phyloP scores from a whole-genome alignment of 257 asterid genomes.

The Lithospermum erythrorhizon region DNA sequence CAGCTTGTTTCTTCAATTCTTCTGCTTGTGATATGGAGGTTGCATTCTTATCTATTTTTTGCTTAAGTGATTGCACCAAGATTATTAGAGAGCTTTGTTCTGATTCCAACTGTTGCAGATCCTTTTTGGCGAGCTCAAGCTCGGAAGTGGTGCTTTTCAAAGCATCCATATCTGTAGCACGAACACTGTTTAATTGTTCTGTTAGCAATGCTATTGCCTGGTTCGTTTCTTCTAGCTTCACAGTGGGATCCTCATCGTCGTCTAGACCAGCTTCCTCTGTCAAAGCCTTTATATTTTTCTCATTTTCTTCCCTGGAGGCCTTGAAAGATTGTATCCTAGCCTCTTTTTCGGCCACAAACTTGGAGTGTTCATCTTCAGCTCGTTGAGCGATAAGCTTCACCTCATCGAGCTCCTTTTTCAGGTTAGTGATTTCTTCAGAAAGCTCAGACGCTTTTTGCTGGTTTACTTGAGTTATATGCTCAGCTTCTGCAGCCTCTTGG shows the following conservation, averaged over 20 bases:
- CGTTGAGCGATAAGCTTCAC: constrained; percentile 31
- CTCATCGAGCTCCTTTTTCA: constrained; percentile 28
- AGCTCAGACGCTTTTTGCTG: constrained; percentile 36
- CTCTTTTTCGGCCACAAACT: constrained; percentile 36
- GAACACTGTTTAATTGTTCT: constrained; percentile 39
- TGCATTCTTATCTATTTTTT: constrained; percentile 36
- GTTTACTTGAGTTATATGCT: constrained; percentile 22
- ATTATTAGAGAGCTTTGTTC: constrained; percentile 29
- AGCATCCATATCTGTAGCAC: constrained; percentile 26
- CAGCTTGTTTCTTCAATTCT: constrained; percentile 23
- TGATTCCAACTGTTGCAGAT: constrained; percentile 23
- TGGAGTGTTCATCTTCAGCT: constrained; percentile 41
- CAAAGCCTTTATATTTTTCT: constrained; percentile 26
- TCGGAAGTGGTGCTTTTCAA: constrained; percentile 21
- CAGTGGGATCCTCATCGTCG: constrained; percentile 24
- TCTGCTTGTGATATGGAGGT: constrained; percentile 28
- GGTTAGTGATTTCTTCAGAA: constrained; percentile 30
- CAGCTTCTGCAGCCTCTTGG: constrained; percentile 56
- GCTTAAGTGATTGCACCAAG: constrained; percentile 21
- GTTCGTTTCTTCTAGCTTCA: constrained; percentile 47
- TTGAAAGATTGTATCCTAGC: constrained; percentile 21
- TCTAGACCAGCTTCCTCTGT: constrained; percentile 27
- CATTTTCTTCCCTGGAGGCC: constrained; percentile 31
- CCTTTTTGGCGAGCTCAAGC: constrained; percentile 32
- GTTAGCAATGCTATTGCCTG: constrained; percentile 43